phyloP scores from a whole-genome alignment of 345 rosid genomes.

The Aquilaria yunnanensis region DNA sequence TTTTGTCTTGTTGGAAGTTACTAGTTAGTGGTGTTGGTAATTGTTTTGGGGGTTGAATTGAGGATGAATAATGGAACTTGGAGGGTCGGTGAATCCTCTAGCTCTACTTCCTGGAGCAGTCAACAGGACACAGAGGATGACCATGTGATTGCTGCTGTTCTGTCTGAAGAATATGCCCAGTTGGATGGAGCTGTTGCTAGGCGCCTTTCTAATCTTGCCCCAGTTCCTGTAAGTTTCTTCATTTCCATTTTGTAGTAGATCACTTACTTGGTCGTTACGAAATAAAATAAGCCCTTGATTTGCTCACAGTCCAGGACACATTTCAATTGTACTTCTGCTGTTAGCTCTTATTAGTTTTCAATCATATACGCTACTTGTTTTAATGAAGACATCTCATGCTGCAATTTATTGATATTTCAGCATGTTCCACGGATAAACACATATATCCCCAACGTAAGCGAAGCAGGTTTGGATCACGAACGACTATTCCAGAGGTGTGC shows the following conservation, averaged over 20 bases:
- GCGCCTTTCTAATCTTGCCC: conserved; percentile 72
- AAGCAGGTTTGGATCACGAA: conserved; percentile 87
- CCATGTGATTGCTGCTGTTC: conserved; percentile 69
- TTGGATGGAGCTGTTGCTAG: conserved; percentile 69
- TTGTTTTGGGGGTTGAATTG: neutral
- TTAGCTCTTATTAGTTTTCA: neutral
- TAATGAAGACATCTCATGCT: conserved; percentile 8
- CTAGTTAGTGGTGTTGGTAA: no score
- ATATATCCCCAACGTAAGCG: conserved; percentile 62
- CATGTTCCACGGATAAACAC: conserved; percentile 81
- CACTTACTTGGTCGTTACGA: no score
- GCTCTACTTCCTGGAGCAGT: conserved; percentile 80
- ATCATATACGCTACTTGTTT: neutral
- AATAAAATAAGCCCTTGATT: no score
- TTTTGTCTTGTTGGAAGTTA: no score
- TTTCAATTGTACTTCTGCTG: neutral
- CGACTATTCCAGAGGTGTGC: conserved; percentile 81
- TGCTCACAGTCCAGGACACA: no score
- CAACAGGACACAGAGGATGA: conserved; percentile 75
- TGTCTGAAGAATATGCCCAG: conserved; percentile 77
- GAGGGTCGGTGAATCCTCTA: conserved; percentile 60
- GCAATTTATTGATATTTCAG: conserved; percentile 30
- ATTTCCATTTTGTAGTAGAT: neutral
- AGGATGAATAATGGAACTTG: conserved; percentile 33
- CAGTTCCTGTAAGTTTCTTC: conserved; percentile 50